Evolutionary conservation across 2,329 filamentous ascomycete species (phyloP).

Genomic region (Aspergillus hortae): DNA sequence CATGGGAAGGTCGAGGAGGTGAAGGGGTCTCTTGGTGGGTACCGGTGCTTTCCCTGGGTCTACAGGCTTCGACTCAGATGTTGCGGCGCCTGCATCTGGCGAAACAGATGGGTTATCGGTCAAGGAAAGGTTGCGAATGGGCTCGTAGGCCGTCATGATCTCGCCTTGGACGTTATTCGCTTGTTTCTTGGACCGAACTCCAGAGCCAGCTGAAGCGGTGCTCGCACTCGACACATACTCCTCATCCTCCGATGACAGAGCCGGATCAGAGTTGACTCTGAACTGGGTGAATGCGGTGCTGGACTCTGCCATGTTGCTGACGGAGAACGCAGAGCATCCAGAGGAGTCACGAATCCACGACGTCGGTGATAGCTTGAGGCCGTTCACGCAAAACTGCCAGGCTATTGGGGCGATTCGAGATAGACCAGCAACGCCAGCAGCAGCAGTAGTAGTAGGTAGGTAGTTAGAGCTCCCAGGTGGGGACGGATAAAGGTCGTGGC

Average conservation of each 20-base stretch:
- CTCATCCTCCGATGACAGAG: constrained; percentile 27
- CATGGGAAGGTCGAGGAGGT: constrained; percentile 70
- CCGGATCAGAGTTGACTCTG: constrained; percentile 20
- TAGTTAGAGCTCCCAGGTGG: neutral
- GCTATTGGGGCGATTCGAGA: no score
- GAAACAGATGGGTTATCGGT: neutral
- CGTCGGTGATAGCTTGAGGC: neutral
- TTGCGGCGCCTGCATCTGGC: neutral
- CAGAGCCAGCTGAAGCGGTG: constrained; percentile 18
- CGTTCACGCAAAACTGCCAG: neutral
- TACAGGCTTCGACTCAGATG: neutral
- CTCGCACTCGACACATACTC: constrained; percentile 26
- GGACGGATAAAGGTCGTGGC: neutral
- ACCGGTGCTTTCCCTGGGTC: neutral
- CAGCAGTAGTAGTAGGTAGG: no score
- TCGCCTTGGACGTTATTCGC: constrained; percentile 3
- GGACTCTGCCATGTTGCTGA: constrained; percentile 22
- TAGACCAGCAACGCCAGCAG: neutral
- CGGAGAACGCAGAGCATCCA: neutral
- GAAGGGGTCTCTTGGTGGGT: constrained; percentile 51
- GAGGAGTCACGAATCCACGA: neutral
- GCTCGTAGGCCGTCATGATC: neutral
- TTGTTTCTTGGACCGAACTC: constrained; percentile 12
- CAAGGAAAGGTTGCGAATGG: neutral
- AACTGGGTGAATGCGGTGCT: constrained; percentile 21